Evolutionary conservation across 306 rosid genomes (phyloP).

Genomic region (Cicer bijugum): DNA sequence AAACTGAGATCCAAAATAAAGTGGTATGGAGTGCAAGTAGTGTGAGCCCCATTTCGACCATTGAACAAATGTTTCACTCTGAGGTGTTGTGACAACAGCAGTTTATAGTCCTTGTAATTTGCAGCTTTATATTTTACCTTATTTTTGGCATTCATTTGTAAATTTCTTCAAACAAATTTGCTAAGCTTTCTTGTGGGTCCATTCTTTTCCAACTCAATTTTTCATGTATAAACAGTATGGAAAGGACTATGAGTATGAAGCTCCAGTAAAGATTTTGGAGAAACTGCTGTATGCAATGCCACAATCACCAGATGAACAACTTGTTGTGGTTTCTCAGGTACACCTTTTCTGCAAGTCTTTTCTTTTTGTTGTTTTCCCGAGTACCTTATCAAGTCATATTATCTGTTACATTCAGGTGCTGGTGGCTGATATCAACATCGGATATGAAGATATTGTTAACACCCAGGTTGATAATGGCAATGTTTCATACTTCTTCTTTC

Average conservation of each 20-base stretch:
- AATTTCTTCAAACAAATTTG: slow-evolving; percentile 37
- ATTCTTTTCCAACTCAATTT: slow-evolving; percentile 34
- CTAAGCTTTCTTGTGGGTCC: slow-evolving; percentile 33
- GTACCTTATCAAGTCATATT: slow-evolving; percentile 31
- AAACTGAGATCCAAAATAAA: not conserved
- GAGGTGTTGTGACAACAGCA: slow-evolving; percentile 8
- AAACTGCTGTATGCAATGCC: slow-evolving; percentile 84
- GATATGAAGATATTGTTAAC: slow-evolving; percentile 91
- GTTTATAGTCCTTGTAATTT: slow-evolving; percentile 16
- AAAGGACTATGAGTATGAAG: slow-evolving; percentile 89
- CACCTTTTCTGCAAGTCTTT: slow-evolving; percentile 35
- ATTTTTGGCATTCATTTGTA: slow-evolving; percentile 24
- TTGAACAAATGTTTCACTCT: slow-evolving; percentile 5
- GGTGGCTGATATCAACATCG: slow-evolving; percentile 93
- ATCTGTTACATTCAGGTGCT: slow-evolving; percentile 67
- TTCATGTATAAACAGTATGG: slow-evolving; percentile 68
- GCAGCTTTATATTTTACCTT: slow-evolving; percentile 29
- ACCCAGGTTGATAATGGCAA: slow-evolving; percentile 65
- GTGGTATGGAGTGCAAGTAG: not conserved
- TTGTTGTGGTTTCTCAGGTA: slow-evolving; percentile 95
- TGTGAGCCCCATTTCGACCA: not conserved
- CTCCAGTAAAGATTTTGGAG: slow-evolving; percentile 95
- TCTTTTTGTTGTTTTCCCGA: slow-evolving; percentile 7
- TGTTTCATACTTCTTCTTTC: slow-evolving; percentile 13
- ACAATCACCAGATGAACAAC: slow-evolving; percentile 86